Conservation (phyloP, 2,329 filamentous ascomycete genomes). For the Neofusicoccum cordaticola region DNA sequence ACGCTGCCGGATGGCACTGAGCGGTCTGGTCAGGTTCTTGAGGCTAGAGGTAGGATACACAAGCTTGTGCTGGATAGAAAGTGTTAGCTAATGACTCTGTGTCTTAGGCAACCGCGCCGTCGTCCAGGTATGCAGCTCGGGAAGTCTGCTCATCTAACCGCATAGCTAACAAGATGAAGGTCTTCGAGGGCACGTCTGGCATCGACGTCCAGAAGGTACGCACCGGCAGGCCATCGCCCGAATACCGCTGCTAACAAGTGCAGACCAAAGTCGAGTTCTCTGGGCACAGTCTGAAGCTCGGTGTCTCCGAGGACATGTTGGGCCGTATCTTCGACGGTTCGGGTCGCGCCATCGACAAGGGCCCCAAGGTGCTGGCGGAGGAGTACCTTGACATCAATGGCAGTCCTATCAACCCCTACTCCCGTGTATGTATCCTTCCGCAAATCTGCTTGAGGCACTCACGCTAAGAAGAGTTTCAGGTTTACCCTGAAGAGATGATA, state of each 20-base stretch:
- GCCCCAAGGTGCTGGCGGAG: slow-evolving; percentile 94
- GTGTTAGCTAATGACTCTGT: neutral
- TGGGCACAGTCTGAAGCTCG: slow-evolving; percentile 94
- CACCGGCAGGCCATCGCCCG: slow-evolving; percentile 19
- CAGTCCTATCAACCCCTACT: slow-evolving; percentile 97
- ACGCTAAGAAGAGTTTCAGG: slow-evolving; percentile 50
- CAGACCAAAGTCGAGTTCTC: slow-evolving; percentile 97
- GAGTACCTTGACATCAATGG: slow-evolving; percentile 99
- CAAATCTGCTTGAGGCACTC: neutral
- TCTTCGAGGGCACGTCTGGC: slow-evolving; percentile 94
- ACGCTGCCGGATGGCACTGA: slow-evolving; percentile 94
- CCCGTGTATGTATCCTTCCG: slow-evolving; percentile 64
- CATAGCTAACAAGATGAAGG: slow-evolving; percentile 51
- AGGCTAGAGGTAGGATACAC: slow-evolving; percentile 75
- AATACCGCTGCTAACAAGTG: slow-evolving; percentile 23
- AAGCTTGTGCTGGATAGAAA: slow-evolving; percentile 21
- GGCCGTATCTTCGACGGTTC: slow-evolving; percentile 98
- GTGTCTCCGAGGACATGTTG: slow-evolving; percentile 99
- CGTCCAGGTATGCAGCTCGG: slow-evolving; percentile 69
- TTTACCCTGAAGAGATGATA: slow-evolving; percentile 99
- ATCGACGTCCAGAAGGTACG: slow-evolving; percentile 94
- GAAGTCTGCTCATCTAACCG: neutral
- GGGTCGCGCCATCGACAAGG: slow-evolving; percentile 96
- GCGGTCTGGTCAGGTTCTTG: slow-evolving; percentile 91
- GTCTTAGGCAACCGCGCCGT: slow-evolving; percentile 79